Base-by-base conservation (phyloP, 805 yeast genomes). In the Pichia cephalocereana region DNA sequence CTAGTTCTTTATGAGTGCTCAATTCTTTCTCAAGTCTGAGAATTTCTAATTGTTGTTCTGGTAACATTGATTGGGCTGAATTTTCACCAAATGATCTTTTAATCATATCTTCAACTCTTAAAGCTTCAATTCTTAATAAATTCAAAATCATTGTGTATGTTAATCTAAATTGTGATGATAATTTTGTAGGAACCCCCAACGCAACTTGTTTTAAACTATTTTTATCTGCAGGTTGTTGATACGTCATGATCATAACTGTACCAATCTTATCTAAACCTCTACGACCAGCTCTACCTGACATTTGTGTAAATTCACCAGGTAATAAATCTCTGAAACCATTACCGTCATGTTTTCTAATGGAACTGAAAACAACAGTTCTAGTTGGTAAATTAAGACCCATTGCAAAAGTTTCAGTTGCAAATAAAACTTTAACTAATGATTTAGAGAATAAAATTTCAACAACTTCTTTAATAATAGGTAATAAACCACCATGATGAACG, bases 231-330 rank as follows among this genome's bases (percentile, higher is more conserved):
- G 93, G 87, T 27, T 77, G 76, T 44, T 76, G 80, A 58, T 83
- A 86, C 3, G 95, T 74, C 95, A 93, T 88, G 8, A 90, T 80
- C 52, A 93, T 88, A 12, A 93, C 99, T 0, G 97, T 91, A 61
- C 99, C 99, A 0, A 86, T 87, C 19, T 80, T 70, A 70, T 93
- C 99, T 54, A 93, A 69, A 36, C 99, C 99, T 71, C 99, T 81
- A 69, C 99, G 81, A 51, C 99, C 99, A 0, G 99, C 99, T 66
- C 99, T 78, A 41, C 99, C 99, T 0, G 97, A 90, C 99, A 93
- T 93, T 67, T 91, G 99, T 0, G 98, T 93, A 63, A 91, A 93
- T 64, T 93, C 99, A 47, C 99, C 99, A 0, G 99, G 96, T 10
- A 83, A 74, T 51, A 93, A 71, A 59, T 83, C 78, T 65, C 99